These are phyloP conservation scores for Lasiodiplodia sp. DNA, from an alignment of 2,329 filamentous ascomycete genomes.

Conservation along the genomic window DNA sequence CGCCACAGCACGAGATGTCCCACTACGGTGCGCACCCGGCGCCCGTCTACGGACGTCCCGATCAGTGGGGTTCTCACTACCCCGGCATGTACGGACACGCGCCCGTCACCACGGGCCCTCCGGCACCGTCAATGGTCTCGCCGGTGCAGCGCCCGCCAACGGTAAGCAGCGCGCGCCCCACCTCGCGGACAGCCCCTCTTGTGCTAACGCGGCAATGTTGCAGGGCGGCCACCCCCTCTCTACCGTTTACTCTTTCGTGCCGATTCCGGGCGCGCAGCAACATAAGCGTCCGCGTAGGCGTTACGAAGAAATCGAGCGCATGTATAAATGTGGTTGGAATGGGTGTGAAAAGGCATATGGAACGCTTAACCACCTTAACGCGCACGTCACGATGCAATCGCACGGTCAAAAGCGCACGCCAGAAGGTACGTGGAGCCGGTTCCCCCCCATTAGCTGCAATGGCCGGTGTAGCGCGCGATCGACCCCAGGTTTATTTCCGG, in stretches of 20 bases:
- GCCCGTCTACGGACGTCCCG: conserved; percentile 70
- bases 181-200: background rate
- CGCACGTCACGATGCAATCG: conserved; percentile 98
- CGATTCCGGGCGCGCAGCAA: conserved; percentile 94
- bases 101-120: conserved; percentile 65
- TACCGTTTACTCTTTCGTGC: conserved; percentile 98
- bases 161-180: conserved; percentile 56
- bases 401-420: conserved; percentile 94
- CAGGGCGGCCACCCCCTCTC: conserved; percentile 62
- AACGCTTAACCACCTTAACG: conserved; percentile 95
- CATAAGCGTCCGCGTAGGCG: conserved; percentile 92
- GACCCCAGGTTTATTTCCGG: conserved; percentile 31
- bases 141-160: conserved; percentile 68
- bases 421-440: conserved; percentile 76
- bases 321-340: conserved; percentile 99
- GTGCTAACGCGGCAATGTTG: conserved; percentile 31
- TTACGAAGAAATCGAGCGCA: conserved; percentile 98
- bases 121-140: conserved; percentile 64
- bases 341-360: conserved; percentile 99
- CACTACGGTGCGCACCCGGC: conserved; percentile 72
- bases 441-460: conserved; percentile 30
- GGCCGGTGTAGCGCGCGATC: conserved; percentile 29
- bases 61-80: conserved; percentile 75
- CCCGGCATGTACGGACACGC: conserved; percentile 57
- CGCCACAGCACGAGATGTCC: conserved; percentile 83